Evolutionary conservation across 306 rosid species (phyloP).

Genomic region (Carpinus viminea): DNA sequence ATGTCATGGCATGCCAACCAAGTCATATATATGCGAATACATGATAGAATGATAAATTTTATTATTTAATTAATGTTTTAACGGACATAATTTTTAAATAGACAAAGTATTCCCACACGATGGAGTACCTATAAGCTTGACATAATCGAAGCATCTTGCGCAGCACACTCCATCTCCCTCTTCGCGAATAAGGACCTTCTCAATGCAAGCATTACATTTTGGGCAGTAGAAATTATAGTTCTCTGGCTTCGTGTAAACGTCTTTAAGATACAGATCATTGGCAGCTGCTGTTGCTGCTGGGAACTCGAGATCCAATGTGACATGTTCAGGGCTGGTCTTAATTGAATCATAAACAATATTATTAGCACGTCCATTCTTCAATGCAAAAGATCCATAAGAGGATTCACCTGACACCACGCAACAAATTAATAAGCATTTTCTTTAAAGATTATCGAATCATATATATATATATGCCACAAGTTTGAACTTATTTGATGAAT

Average conservation of each 20-base stretch:
- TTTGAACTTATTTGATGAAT: too few species aligned
- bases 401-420: slow-evolving; percentile 29
- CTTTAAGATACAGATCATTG: slow-evolving; percentile 51
- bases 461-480: too few species aligned
- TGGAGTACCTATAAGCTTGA: slow-evolving; percentile 52
- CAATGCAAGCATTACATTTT: slow-evolving; percentile 66
- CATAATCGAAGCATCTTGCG: slow-evolving; percentile 67
- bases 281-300: not conserved
- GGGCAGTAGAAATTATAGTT: slow-evolving; percentile 75
- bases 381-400: slow-evolving; percentile 7
- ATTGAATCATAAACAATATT: not conserved
- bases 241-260: slow-evolving; percentile 49
- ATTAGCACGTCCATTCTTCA: slow-evolving; percentile 8
- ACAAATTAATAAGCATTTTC: not conserved
- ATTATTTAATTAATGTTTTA: too few species aligned
- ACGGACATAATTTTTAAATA: too few species aligned
- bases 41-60: too few species aligned
- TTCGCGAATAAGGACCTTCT: slow-evolving; percentile 55
- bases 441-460: too few species aligned
- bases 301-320: slow-evolving; percentile 13
- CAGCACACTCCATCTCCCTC: slow-evolving; percentile 38
- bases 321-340: slow-evolving; percentile 16
- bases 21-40: too few species aligned
- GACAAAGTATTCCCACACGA: too few species aligned
- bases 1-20: too few species aligned